Percentiles rank a stretch among this genome's conserved stretches.
Evolutionary conservation across 768 basidiomycete species (phyloP).

Genomic region (Omphalotus guepiniiformis): DNA sequence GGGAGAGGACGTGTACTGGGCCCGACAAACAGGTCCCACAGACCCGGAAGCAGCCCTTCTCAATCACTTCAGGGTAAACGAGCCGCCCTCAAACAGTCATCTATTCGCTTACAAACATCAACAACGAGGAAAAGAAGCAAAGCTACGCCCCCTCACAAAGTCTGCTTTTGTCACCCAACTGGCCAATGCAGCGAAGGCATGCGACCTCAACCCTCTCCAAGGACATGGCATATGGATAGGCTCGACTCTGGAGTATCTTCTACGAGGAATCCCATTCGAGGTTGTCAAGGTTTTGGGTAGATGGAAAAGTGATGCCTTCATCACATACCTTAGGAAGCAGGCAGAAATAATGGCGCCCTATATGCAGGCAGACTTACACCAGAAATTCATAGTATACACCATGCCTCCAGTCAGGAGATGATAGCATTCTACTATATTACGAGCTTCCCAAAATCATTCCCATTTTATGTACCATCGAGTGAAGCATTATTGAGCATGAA

Average conservation of each 20-base stretch:
- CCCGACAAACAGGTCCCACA: conserved; percentile 19
- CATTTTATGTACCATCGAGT: not conserved
- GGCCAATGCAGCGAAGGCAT: not conserved
- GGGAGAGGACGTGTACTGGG: conserved; percentile 30
- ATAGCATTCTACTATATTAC: not conserved
- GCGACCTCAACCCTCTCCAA: conserved; percentile 11
- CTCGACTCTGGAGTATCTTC: conserved; percentile 21
- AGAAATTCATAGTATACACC: conserved; percentile 6
- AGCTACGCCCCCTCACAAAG: conserved; percentile 25
- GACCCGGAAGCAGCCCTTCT: conserved; percentile 23
- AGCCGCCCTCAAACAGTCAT: conserved; percentile 15
- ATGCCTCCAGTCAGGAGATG: conserved; percentile 9
- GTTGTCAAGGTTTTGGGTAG: conserved; percentile 18
- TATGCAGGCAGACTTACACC: conserved; percentile 13
- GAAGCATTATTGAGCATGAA: too few relatives aligned
- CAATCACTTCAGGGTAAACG: conserved; percentile 27
- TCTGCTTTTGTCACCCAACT: conserved; percentile 16
- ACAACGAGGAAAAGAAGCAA: too few relatives aligned
- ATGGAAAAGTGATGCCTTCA: conserved; percentile 21
- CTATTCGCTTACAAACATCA: conserved; percentile 34
- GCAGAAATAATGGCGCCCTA: conserved; percentile 17
- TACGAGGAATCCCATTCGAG: conserved; percentile 18
- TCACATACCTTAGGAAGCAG: conserved; percentile 16
- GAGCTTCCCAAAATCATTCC: not conserved
- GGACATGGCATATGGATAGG: conserved; percentile 26